phyloP scores from a whole-genome alignment of 805 yeast genomes.

The Candida pseudoglaebosa region DNA sequence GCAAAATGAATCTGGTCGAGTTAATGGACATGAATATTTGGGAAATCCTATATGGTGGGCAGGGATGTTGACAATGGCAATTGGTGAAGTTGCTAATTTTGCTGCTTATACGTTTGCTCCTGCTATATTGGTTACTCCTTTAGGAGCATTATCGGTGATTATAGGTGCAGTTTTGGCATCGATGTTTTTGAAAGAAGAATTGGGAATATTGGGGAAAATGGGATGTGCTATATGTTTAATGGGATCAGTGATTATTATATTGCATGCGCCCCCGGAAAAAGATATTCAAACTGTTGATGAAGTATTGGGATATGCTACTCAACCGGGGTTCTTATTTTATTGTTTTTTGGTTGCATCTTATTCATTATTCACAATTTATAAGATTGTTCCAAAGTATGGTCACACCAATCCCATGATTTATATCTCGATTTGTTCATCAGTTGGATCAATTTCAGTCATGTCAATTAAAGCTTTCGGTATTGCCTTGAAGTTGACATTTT shows the following conservation, averaged over 20 bases:
- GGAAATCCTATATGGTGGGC: constrained; percentile 93
- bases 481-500: constrained; percentile 77
- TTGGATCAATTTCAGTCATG: constrained; percentile 89
- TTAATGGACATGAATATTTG: constrained; percentile 74
- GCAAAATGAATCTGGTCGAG: constrained; percentile 43
- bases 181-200: constrained; percentile 75
- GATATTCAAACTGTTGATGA: constrained; percentile 87
- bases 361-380: constrained; percentile 75
- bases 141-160: constrained; percentile 86
- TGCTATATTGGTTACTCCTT: constrained; percentile 85
- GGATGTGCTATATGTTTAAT: constrained; percentile 89
- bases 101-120: constrained; percentile 97
- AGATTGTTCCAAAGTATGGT: constrained; percentile 78
- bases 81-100: constrained; percentile 88
- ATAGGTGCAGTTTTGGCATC: constrained; percentile 92
- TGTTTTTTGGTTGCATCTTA: constrained; percentile 59
- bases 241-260: constrained; percentile 82
- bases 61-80: constrained; percentile 85
- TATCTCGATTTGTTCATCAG: constrained; percentile 83
- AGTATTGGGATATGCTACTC: constrained; percentile 72
- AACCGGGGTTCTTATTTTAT: constrained; percentile 72
- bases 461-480: constrained; percentile 91
- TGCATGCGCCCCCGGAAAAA: constrained; percentile 94
- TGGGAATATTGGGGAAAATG: constrained; percentile 83
- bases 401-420: constrained; percentile 81